Evolutionary conservation across 768 basidiomycete species (phyloP), one percentile per base, ranked within the genome.

Genomic region (Butyriboletus loyo): DNA sequence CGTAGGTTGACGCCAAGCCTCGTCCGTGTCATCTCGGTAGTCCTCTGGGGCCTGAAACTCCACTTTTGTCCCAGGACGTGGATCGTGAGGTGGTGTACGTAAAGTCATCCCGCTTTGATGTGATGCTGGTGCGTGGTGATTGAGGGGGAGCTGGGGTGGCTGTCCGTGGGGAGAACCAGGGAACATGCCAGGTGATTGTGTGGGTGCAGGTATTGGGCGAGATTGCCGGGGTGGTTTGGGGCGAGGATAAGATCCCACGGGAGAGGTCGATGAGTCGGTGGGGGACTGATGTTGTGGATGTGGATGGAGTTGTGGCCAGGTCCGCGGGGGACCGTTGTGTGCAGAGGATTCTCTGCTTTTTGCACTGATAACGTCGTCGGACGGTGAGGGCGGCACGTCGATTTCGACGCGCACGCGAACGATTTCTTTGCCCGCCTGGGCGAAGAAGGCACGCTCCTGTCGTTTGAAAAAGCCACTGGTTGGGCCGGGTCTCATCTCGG

Each of bases 361-460:
- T 71, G 72, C 49, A 59, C 31, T 46, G 39, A 70, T 52, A 19
- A 36, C 21, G 34, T 58, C 60, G 44, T 61, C 64, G 9, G 53
- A 39, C 2, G 58, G 22, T 17, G 57, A 32, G 34, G 52, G 71
- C 19, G 68, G 63, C 17, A 84, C 66, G 67, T 87, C 87, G 49
- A 87, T 76, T 64, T 89, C 87, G 36, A 88, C 78, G 24, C 84
- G 79, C 27, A 87, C 84, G 25, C 87, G 83, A 37, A 89, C 81
- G 58, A 89, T 87, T 67, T 89, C 87, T 54, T 81, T 84, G 22
- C 87, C 88, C 0, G 85, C 85, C 60, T 87, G 82, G 1, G 87
- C 86, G 57, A 91, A 91, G 68, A 88, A 91, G 8, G 84, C 85
- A 50, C 87, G 85, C 60, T 91, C 88, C 66, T 91, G 85, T 0